These are phyloP conservation scores for Nosema muscidifuracis DNA, from an alignment of 371 early-diverging fungal genomes.

Conservation along the genomic window DNA sequence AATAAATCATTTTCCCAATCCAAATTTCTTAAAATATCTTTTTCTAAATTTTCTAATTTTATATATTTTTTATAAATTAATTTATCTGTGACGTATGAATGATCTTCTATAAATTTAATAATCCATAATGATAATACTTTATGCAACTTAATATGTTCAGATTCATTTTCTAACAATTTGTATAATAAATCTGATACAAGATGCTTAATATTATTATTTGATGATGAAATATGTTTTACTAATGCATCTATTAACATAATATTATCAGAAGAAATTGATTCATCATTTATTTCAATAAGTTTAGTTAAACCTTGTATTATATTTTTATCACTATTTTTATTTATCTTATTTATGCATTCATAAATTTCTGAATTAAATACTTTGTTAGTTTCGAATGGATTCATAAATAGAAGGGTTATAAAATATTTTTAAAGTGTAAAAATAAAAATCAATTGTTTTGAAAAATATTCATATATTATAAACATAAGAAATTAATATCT, in stretches of 20 bases:
- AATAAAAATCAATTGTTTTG: too few species aligned
- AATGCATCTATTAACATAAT: conserved; percentile 11
- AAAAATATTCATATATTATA: too few species aligned
- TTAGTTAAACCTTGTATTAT: conserved; percentile 6
- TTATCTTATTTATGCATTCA: conserved; percentile 14
- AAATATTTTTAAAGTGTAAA: too few species aligned
- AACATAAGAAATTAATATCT: too few species aligned
- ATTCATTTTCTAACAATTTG: conserved; percentile 4
- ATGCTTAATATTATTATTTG: conserved; percentile 6
- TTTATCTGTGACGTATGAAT: not conserved
- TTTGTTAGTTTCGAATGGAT: conserved; percentile 17
- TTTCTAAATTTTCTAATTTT: not conserved
- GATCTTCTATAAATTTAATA: conserved; percentile 23
- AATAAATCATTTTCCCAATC: conserved; percentile 15
- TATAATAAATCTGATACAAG: conserved; percentile 15
- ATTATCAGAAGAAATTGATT: not conserved
- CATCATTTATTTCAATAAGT: not conserved
- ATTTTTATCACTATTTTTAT: conserved; percentile 9
- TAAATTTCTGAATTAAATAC: conserved; percentile 18
- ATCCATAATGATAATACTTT: conserved; percentile 13
- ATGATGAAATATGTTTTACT: conserved; percentile 2
- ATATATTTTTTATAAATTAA: conserved; percentile 25
- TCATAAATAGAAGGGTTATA: conserved; percentile 15
- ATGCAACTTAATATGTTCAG: conserved; percentile 2
- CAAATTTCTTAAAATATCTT: conserved; percentile 8